phyloP scores from a whole-genome alignment of 306 rosid genomes.

The Abrus pulchellus region DNA sequence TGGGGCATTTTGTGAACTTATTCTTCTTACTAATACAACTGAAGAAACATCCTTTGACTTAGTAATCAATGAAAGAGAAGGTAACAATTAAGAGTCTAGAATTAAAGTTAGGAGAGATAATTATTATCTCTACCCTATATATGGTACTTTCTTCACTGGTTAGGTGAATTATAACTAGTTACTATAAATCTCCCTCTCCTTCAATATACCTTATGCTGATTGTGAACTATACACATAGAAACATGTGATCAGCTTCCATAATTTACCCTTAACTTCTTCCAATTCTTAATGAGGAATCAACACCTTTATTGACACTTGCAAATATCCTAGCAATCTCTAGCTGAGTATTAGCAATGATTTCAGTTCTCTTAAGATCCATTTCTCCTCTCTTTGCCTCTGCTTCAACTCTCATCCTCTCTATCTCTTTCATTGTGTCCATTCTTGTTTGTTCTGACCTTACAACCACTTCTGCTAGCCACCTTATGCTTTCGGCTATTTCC shows the following conservation, averaged over 20 bases:
- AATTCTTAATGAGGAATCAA: conserved; percentile 89
- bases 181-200: conserved; percentile 23
- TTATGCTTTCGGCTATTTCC: conserved; percentile 86
- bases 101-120: conserved; percentile 51
- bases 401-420: conserved; percentile 90
- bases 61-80: conserved; percentile 43
- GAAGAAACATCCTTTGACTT: conserved; percentile 37
- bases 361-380: conserved; percentile 89
- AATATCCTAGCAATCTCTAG: conserved; percentile 94
- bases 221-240: conserved; percentile 6
- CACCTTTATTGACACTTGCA: conserved; percentile 75
- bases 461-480: conserved; percentile 94
- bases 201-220: conserved; percentile 22
- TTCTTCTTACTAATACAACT: not conserved
- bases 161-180: conserved; percentile 43
- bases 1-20: not conserved
- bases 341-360: conserved; percentile 93
- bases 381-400: conserved; percentile 96
- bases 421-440: conserved; percentile 91
- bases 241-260: not conserved
- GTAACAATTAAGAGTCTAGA: conserved; percentile 38
- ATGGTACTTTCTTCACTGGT: conserved; percentile 30
- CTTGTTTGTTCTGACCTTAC: conserved; percentile 85
- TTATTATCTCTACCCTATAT: conserved; percentile 39
- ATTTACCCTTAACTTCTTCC: conserved; percentile 70